A percentile compares a stretch with the other conserved stretches of the same genome.
Evolutionary conservation across 495 filamentous ascomycete species (phyloP).

Genomic region (Penicillium silybi): DNA sequence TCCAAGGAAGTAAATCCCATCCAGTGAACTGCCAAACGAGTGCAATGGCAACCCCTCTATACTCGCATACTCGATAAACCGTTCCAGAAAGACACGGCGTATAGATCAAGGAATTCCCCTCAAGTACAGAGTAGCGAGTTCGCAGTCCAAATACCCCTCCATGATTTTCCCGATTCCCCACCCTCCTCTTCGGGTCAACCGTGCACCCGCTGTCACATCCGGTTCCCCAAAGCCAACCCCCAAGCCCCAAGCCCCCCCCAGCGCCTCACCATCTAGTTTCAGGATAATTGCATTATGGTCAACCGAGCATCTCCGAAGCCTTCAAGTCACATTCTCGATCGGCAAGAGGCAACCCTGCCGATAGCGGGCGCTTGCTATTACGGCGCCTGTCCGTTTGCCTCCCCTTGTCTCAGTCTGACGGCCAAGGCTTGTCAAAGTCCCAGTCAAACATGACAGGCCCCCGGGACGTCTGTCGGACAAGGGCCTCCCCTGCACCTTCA

Average conservation of each 20-base stretch:
- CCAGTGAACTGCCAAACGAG: too few relatives aligned
- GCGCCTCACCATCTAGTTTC: slow-evolving; percentile 21
- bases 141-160: not conserved
- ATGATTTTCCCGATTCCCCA: not conserved
- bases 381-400: not conserved
- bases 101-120: too few relatives aligned
- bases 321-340: slow-evolving; percentile 7
- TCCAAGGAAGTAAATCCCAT: not conserved
- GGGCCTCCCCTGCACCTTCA: slow-evolving; percentile 11
- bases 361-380: not conserved
- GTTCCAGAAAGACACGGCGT: not conserved
- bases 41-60: not conserved
- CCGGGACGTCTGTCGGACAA: slow-evolving; percentile 1
- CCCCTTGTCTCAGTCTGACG: not conserved
- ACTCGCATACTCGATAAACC: not conserved
- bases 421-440: not conserved
- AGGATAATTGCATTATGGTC: slow-evolving; percentile 19
- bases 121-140: not conserved
- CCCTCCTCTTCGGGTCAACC: not conserved
- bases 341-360: slow-evolving; percentile 1
- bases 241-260: slow-evolving; percentile 8
- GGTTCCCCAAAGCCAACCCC: not conserved
- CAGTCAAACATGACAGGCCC: too few relatives aligned
- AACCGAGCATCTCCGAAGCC: slow-evolving; percentile 19
- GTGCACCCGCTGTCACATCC: slow-evolving; percentile 23